A percentile compares a stretch with the other conserved stretches of the same genome.
Evolutionary conservation across 2,329 filamentous ascomycete genomes (phyloP).

Genomic region (Hymenoscyphus occultus): DNA sequence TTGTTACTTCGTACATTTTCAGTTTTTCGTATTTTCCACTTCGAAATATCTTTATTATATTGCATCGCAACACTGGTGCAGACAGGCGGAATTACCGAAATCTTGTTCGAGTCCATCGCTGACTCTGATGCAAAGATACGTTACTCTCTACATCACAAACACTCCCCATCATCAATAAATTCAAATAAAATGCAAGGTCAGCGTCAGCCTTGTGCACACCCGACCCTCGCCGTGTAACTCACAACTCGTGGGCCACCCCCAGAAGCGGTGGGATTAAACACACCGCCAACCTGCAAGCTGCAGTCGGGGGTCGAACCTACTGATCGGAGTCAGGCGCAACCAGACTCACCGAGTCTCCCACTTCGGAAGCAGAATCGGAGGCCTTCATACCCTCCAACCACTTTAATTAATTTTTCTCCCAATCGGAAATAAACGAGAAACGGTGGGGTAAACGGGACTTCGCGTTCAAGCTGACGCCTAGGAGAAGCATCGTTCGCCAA

Average conservation of each 20-base stretch:
- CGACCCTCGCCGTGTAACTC: background rate
- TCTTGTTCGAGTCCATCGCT: background rate
- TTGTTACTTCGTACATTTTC: background rate
- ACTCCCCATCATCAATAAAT: background rate
- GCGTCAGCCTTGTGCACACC: conserved; percentile 1
- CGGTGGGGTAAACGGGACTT: background rate
- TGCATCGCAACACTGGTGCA: background rate
- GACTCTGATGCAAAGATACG: background rate
- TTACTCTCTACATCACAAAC: background rate
- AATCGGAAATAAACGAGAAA: background rate
- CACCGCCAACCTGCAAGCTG: conserved; percentile 4
- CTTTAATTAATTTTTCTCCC: too few relatives aligned
- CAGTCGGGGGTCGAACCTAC: background rate
- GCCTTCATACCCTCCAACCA: background rate
- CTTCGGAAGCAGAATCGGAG: conserved; percentile 1
- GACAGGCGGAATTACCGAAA: background rate
- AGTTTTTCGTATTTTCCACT: background rate
- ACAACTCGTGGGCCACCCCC: background rate
- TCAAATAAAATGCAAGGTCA: background rate
- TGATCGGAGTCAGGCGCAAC: background rate
- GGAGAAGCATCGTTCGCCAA: background rate
- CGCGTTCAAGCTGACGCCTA: background rate
- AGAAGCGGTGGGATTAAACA: background rate
- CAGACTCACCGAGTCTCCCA: background rate
- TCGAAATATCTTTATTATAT: background rate